Evolutionary conservation across 177 flowering plant species (phyloP).

Genomic region (Vitis hybrid): DNA sequence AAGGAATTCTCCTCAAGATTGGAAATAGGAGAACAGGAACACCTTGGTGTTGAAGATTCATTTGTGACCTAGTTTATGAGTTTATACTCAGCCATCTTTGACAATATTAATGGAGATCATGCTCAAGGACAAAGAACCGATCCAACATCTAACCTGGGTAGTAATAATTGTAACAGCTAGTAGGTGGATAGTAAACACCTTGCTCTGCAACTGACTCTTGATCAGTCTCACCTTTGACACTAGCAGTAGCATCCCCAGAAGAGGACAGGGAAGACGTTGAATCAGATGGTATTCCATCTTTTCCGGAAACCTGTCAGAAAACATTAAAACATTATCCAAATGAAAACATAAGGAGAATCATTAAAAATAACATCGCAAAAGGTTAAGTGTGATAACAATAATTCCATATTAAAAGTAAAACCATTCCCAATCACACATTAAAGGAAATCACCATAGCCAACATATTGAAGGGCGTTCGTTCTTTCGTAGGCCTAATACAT

Average conservation of each 20-base stretch:
- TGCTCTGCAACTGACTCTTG: constrained; percentile 35
- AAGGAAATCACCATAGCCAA: too few relatives aligned
- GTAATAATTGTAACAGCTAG: constrained; percentile 45
- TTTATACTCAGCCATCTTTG: not conserved
- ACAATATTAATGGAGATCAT: not conserved
- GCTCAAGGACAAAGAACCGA: not conserved
- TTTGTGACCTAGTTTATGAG: not conserved
- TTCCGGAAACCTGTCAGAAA: constrained; percentile 34
- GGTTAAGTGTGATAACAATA: not conserved
- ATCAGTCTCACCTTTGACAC: constrained; percentile 29
- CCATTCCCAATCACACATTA: too few relatives aligned
- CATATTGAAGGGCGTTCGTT: too few relatives aligned
- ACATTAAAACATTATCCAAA: not conserved
- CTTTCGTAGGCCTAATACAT: too few relatives aligned
- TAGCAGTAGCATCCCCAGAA: constrained; percentile 22
- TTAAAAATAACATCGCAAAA: not conserved
- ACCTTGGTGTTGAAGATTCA: too few relatives aligned
- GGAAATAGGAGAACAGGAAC: too few relatives aligned
- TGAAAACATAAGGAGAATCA: constrained; percentile 6
- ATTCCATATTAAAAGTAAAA: too few relatives aligned
- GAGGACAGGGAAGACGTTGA: constrained; percentile 23
- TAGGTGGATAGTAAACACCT: constrained; percentile 37
- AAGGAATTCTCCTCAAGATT: too few relatives aligned
- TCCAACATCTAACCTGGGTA: constrained; percentile 46
- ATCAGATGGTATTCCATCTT: constrained; percentile 32